Evolutionary conservation across 352 stramenopile genomes (phyloP), one percentile per base, ranked within the genome.

Genomic region (Phytophthora sp.): DNA sequence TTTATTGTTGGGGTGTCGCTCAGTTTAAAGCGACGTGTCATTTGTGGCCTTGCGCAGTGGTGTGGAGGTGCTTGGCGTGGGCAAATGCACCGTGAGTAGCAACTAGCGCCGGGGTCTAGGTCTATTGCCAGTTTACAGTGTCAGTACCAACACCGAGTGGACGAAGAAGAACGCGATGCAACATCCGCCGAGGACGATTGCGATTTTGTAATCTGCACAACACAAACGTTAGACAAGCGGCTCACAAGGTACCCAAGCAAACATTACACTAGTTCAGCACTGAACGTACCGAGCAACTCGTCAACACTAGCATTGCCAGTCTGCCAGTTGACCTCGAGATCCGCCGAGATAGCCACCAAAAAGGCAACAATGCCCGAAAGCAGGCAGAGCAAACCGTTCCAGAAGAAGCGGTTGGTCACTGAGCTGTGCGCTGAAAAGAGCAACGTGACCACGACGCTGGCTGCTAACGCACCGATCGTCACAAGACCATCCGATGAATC

Each of bases 131-230:
- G 10, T 44, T 78, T 67, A 87, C 50, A 87, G 42, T 23, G 79
- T 62, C 46, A 84, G 60, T 27, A 76, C 71, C 43, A 90, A 51
- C 51, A 91, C 45, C 28, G 86, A 87, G 68, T 94, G 86, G 23
- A 62, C 60, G 26, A 91, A 77, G 37, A 94, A 82, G 32, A 94
- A 89, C 23, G 69, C 60, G 50, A 90, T 74, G 46, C 76, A 80
- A 32, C 54, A 74, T 11, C 59, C 74, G 41, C 80, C 84, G 24
- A 91, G 64, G 28, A 89, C 41, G 58, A 95, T 89, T 34, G 84
- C 83, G 48, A 93, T 85, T 77, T 95, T 95, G 81, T 92, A 95
- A 44, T 92, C 86, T 93, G 57, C 5, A 57, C 10, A 65, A 7
- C 13, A 68, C 41, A 43, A 39, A n/a, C n/a, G n/a, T n/a, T n/a